A percentile compares a stretch with the other conserved stretches of the same genome.
Conservation (phyloP, 2,329 filamentous ascomycete genomes). For the Fusarium subtropicale region DNA sequence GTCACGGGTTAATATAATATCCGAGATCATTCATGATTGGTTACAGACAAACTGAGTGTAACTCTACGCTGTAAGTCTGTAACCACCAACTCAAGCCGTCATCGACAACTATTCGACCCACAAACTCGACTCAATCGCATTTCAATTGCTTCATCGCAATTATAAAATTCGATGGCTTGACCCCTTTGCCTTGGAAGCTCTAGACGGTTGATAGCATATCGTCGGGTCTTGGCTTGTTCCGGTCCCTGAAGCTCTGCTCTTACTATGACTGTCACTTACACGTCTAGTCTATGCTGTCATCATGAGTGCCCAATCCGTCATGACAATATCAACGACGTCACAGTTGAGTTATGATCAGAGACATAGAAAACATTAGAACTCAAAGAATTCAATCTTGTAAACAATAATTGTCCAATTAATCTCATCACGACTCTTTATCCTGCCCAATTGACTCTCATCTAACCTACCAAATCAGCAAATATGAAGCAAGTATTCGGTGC, state of each 20-base stretch:
- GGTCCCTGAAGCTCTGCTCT: slow-evolving; percentile 16
- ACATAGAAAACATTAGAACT: slow-evolving; percentile 18
- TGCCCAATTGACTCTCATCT: neutral
- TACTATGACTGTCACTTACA: slow-evolving; percentile 23
- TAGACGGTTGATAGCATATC: neutral
- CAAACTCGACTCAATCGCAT: slow-evolving; percentile 15
- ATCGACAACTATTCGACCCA: slow-evolving; percentile 23
- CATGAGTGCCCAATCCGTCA: slow-evolving; percentile 38
- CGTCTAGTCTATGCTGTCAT: slow-evolving; percentile 42
- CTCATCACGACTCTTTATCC: neutral
- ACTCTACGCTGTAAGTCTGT: neutral
- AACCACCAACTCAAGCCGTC: slow-evolving; percentile 21
- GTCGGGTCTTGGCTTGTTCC: slow-evolving; percentile 15
- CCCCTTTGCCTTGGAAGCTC: neutral
- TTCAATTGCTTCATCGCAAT: neutral
- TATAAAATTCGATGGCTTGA: neutral
- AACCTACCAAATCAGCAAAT: slow-evolving; percentile 1
- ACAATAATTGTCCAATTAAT: slow-evolving; percentile 14
- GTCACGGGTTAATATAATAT: slow-evolving; percentile 19
- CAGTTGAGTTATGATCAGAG: neutral
- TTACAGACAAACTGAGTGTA: neutral
- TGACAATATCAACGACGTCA: slow-evolving; percentile 41
- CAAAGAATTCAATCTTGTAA: neutral
- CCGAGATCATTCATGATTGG: neutral
- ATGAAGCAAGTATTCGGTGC: slow-evolving; percentile 39